Conservation (phyloP, 768 basidiomycete species). For the Neoboletus subvelutipes region DNA sequence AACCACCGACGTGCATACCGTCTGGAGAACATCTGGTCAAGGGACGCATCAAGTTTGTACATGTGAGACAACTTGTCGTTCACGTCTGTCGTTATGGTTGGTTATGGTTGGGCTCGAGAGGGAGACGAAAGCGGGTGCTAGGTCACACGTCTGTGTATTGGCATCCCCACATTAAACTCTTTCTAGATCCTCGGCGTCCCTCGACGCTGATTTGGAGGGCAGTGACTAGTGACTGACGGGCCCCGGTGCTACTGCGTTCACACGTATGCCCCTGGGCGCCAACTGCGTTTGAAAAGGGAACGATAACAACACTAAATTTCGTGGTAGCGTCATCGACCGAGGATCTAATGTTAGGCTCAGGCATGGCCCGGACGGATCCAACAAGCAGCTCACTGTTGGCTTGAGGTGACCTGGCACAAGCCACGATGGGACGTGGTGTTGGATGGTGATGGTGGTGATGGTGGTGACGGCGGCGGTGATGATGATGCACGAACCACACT, state of each 20-base stretch:
- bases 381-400: background rate
- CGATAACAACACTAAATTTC: background rate
- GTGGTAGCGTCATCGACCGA: background rate
- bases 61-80: background rate
- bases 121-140: background rate
- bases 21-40: conserved; percentile 7
- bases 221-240: no score
- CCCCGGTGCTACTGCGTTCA: background rate
- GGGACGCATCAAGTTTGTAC: no score
- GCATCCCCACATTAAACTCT: no score
- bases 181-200: no score
- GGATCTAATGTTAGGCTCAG: background rate
- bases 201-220: no score
- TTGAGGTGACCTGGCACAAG: background rate
- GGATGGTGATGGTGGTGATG: background rate
- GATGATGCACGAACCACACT: background rate
- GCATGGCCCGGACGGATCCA: background rate
- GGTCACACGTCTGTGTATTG: background rate
- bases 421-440: background rate
- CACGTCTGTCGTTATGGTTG: background rate
- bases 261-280: background rate
- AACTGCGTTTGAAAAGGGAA: background rate
- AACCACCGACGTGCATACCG: conserved; percentile 9
- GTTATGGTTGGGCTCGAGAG: background rate
- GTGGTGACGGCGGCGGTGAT: background rate